Evolutionary conservation across 2,329 filamentous ascomycete species (phyloP), one percentile per base, ranked within the genome.

Genomic region (Aspergillus intermedius): DNA sequence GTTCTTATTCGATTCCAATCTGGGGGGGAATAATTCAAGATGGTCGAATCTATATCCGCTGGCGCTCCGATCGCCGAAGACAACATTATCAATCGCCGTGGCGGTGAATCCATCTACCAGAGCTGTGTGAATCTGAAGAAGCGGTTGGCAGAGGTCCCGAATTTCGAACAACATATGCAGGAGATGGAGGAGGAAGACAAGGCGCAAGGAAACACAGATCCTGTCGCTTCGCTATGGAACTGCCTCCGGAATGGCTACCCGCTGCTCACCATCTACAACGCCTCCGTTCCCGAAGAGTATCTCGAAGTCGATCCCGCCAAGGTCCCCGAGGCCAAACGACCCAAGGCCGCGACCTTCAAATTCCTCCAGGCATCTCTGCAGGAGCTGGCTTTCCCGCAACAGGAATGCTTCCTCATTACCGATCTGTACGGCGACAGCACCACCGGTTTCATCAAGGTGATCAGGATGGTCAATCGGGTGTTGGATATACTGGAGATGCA

Each of bases 51-150:
- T 54, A 57, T 58, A 44, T 60, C 62, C 53, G 63, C 58, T 48
- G 64, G 66, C 53, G 64, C 60, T 51, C 68, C 70, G 48, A 59
- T 88, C 61, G 87, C 90, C 52, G 89, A 87, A 51, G 81, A 87
- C 68, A 96, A 95, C 70, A 95, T 98, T 68, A 95, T 98, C 77
- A 98, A 98, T 73, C 88, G 91, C 70, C 87, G 88, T 67, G 93
- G 91, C 66, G 91, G 95, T 67, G 91, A 93, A 56, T 96, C 91
- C 9, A 81, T 98, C 21, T 98, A 95, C 70, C 91, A 97, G 70
- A 95, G 95, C 68, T 97, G 93, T 68, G 80, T 95, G 57, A 83
- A 85, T 47, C 77, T 97, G 52, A 88, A 88, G 66, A 83, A 86
- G 71, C 83, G 93, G 54, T 76, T 98, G 52, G 79, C 83, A 48